A percentile compares a stretch with the other conserved stretches of the same genome.
Conservation (phyloP, 306 rosid genomes). For the Rosa chinensis region DNA sequence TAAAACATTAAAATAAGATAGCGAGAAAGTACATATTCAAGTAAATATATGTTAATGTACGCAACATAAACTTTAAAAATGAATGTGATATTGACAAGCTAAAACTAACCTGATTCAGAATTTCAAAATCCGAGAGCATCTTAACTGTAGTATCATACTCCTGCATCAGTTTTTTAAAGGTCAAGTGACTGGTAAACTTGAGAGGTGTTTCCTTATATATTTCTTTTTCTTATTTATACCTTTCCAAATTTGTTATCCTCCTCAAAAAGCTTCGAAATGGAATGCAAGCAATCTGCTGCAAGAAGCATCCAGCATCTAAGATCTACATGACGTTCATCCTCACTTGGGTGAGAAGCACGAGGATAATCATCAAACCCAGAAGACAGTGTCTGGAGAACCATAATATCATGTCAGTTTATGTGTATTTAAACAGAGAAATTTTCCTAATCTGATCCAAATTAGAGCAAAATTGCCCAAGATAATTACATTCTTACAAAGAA, state of each 20-base stretch:
- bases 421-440: constrained; percentile 18
- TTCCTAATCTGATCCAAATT: constrained; percentile 17
- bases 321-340: constrained; percentile 87
- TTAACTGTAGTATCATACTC: constrained; percentile 58
- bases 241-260: constrained; percentile 48
- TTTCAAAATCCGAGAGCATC: constrained; percentile 65
- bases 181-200: constrained; percentile 6
- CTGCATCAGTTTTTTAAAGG: constrained; percentile 51
- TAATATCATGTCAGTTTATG: constrained; percentile 22
- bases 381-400: constrained; percentile 66
- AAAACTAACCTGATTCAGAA: constrained; percentile 68
- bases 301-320: constrained; percentile 98
- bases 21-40: not conserved
- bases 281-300: constrained; percentile 87
- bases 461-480: not conserved
- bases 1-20: not conserved
- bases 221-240: constrained; percentile 40
- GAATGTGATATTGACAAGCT: constrained; percentile 6
- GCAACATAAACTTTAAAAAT: not conserved
- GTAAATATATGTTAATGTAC: not conserved
- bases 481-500: not conserved
- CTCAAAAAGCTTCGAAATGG: constrained; percentile 55
- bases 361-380: constrained; percentile 99
- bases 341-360: constrained; percentile 89
- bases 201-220: not conserved